Conservation (phyloP, 2,329 filamentous ascomycete genomes). For the Xylariaceae sp. region DNA sequence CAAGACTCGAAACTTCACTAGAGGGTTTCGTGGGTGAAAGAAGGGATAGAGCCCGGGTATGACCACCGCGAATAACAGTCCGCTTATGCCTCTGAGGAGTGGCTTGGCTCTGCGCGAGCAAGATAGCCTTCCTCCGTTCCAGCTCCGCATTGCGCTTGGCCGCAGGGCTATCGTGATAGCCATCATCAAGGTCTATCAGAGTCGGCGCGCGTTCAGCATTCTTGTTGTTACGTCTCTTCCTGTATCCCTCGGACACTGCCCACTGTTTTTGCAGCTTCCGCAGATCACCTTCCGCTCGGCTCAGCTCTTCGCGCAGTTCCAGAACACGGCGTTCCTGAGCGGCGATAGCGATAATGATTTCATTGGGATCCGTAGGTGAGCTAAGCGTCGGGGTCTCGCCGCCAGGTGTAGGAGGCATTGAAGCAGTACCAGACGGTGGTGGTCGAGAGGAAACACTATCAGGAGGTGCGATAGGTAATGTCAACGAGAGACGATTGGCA, state of each 20-base stretch:
- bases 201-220: constrained; percentile 54
- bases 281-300: constrained; percentile 74
- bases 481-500: constrained; percentile 56
- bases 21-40: constrained; percentile 63
- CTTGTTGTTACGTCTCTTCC: constrained; percentile 66
- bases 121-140: constrained; percentile 67
- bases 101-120: constrained; percentile 44
- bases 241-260: constrained; percentile 70
- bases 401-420: constrained; percentile 47
- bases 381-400: constrained; percentile 37
- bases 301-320: constrained; percentile 86
- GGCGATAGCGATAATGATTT: constrained; percentile 84
- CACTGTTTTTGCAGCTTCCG: constrained; percentile 77
- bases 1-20: constrained; percentile 38
- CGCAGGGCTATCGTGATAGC: constrained; percentile 35
- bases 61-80: constrained; percentile 64
- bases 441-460: constrained; percentile 49
- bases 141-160: constrained; percentile 53
- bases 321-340: constrained; percentile 87
- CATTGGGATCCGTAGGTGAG: constrained; percentile 52
- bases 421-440: constrained; percentile 42
- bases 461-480: constrained; percentile 56
- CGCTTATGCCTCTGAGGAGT: constrained; percentile 42
- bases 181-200: constrained; percentile 16
- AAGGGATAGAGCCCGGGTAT: constrained; percentile 68